Percentiles rank a stretch among this genome's conserved stretches.
phyloP scores from a whole-genome alignment of 768 basidiomycete genomes.

The Trametes gibbosa region DNA sequence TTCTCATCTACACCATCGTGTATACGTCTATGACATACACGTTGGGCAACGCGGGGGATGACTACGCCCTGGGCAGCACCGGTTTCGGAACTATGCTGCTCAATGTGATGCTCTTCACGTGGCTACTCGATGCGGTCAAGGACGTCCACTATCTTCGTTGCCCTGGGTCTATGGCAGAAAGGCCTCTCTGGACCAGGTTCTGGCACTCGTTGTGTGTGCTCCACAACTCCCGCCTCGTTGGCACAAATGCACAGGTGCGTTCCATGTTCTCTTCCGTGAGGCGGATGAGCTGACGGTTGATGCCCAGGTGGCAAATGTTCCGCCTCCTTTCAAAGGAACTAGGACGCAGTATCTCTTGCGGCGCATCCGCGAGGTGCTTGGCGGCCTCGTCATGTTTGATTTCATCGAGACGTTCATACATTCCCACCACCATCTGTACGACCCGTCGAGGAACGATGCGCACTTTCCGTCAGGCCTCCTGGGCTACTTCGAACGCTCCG shows the following conservation, averaged over 20 bases:
- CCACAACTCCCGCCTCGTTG: slow-evolving; percentile 15
- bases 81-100: not conserved
- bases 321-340: not conserved
- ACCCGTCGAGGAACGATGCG: not conserved
- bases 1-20: not conserved
- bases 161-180: not conserved
- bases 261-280: not conserved
- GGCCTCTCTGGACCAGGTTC: not conserved
- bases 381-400: not conserved
- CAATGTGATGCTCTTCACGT: not conserved
- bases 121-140: not conserved
- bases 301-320: not conserved
- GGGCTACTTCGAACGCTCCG: not conserved
- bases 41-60: not conserved
- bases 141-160: not conserved
- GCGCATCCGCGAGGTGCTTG: not conserved
- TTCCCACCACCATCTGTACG: not conserved
- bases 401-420: not conserved
- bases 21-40: not conserved
- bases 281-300: not conserved
- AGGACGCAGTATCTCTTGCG: not conserved
- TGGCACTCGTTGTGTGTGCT: slow-evolving; percentile 5
- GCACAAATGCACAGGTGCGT: slow-evolving; percentile 19
- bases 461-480: not conserved
- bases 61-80: not conserved